Percentiles rank a stretch among this genome's conserved stretches.
These are phyloP conservation scores for Cryphonectria carpinicola DNA, from an alignment of 2,329 filamentous ascomycete genomes.

Conservation along the genomic window DNA sequence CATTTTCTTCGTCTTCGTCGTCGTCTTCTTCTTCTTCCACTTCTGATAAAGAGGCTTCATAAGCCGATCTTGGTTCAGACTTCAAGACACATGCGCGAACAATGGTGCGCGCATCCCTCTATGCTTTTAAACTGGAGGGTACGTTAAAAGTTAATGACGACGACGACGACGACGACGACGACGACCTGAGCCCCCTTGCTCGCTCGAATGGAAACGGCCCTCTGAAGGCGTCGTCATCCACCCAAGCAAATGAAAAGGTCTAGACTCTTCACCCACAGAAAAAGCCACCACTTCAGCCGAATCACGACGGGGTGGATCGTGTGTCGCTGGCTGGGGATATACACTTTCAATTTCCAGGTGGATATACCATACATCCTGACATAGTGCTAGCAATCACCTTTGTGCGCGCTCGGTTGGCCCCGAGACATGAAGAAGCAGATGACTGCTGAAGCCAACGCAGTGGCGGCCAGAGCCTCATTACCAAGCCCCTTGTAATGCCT, in stretches of 20 bases:
- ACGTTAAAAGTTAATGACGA: neutral
- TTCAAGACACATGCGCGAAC: neutral
- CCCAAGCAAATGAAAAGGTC: neutral
- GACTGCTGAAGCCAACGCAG: neutral
- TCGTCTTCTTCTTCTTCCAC: neutral
- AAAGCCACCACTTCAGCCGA: neutral
- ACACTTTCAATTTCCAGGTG: neutral
- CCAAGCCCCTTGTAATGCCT: neutral
- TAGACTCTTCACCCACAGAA: neutral
- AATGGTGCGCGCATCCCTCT: neutral
- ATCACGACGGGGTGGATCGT: neutral
- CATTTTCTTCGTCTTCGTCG: neutral
- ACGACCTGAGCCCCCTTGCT: neutral
- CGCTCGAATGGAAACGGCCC: neutral
- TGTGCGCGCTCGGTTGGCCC: slow-evolving; percentile 26
- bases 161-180: neutral
- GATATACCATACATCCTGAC: neutral
- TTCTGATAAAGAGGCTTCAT: neutral
- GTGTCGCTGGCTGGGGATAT: neutral
- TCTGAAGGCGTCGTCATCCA: neutral
- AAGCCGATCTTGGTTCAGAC: neutral
- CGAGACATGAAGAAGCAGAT: slow-evolving; percentile 30
- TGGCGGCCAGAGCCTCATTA: neutral
- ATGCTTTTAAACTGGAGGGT: neutral
- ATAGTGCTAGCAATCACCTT: slow-evolving; percentile 31